Base-by-base conservation (phyloP, 2,329 filamentous ascomycete genomes). In the Alternaria burnsii region DNA sequence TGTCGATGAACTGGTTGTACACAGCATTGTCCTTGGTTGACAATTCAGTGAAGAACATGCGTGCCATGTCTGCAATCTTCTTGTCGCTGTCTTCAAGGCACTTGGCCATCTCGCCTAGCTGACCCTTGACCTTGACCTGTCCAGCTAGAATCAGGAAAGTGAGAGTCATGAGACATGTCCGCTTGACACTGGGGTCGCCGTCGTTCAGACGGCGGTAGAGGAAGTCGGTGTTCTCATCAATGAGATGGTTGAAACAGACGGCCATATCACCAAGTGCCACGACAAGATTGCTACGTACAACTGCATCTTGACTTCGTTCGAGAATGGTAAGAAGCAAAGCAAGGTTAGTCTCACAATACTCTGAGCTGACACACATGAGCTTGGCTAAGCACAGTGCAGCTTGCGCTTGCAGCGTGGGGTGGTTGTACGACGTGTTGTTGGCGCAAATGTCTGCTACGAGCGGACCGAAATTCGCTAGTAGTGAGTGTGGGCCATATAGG, bases 1-100 rank as follows among this genome's bases (percentile, higher is more conserved):
- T 98, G 76, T 99, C 95, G 28, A 99, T 93, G 80, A 99, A 99
- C 81, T 99, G 94, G 78, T 99, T 99, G 80, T 99, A 99, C 3
- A 99, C 93, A 3, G 95, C 95, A 75, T 99, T 99, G 78, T 99
- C 95, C 83, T 99, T 99, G 69, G 93, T 97, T 63, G 94, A 93
- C 56, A 99, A 86, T 80, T 99, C 95, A 0, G 93, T 94, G 80
- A 99, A 99, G 87, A 99, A 99, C 94, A 98, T 98, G 60, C 93
- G 87, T 14, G 93, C 92, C 74, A 99, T 86, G 75, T 99, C 95
- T 0, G 94, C 92, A 65, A 98, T 97, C 63, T 92, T 88, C 80
- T 94, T 93, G 75, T 99, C 96, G n/a, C 89, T 88, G 73, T 99
- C 95, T 79, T 99, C 95, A 30, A 99, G 86, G 69, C 95, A 99